A percentile compares a stretch with the other conserved stretches of the same genome.
Evolutionary conservation across 75 land plant genomes (phyloP).

Genomic region (Pinus tabuliformis): DNA sequence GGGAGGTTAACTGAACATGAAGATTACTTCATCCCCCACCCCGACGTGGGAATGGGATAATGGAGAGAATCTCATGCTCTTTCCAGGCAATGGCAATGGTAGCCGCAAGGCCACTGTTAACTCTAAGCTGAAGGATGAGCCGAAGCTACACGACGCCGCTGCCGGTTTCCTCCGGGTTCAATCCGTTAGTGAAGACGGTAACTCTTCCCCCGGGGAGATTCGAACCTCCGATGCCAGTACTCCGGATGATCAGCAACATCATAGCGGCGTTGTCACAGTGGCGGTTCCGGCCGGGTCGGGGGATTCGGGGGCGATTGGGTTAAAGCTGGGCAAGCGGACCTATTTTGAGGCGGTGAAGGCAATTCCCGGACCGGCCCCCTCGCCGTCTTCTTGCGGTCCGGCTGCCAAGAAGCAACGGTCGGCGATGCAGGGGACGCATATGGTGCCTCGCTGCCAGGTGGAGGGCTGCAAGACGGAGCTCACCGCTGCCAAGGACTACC

Average conservation of each 20-base stretch:
- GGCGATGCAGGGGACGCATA: constrained; percentile 18
- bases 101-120: background rate
- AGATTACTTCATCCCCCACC: background rate
- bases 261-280: background rate
- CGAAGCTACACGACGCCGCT: background rate
- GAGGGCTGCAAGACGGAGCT: constrained; percentile 79
- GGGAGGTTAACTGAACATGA: background rate
- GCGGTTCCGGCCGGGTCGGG: constrained; percentile 7
- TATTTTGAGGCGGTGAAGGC: constrained; percentile 19
- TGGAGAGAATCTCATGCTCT: background rate
- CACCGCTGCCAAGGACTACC: constrained; percentile 60
- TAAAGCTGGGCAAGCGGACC: constrained; percentile 23
- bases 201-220: background rate
- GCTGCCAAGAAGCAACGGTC: constrained; percentile 23
- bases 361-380: background rate
- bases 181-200: background rate
- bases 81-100: background rate
- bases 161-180: background rate
- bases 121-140: background rate
- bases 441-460: constrained; percentile 57
- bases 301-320: constrained; percentile 12
- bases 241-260: background rate
- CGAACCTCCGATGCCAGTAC: background rate
- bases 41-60: constrained; percentile 2
- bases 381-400: background rate